Evolutionary conservation across 192 early-diverging fungal genomes (phyloP).

Genomic region (Backusella sp.): DNA sequence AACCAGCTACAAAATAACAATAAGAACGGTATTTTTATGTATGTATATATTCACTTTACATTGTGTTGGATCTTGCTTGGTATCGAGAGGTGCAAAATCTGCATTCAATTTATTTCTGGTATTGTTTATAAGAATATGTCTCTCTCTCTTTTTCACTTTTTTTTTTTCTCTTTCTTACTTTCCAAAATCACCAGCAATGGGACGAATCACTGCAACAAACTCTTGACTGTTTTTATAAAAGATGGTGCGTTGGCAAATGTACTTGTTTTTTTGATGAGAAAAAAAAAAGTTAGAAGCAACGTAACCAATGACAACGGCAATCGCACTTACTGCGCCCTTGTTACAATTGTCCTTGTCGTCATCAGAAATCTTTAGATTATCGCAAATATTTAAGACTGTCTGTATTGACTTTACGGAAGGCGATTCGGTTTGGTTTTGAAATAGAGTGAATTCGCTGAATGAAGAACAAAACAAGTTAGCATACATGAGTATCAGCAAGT

Average conservation of each 20-base stretch:
- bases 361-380: slow-evolving; percentile 8
- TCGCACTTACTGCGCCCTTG: slow-evolving; percentile 23
- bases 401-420: slow-evolving; percentile 10
- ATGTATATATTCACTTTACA: slow-evolving; percentile 4
- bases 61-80: slow-evolving; percentile 22
- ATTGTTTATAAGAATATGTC: not conserved
- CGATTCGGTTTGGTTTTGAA: not conserved
- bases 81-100: slow-evolving; percentile 9
- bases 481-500: not conserved
- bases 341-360: slow-evolving; percentile 18
- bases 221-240: not conserved
- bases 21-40: not conserved
- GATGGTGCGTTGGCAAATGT: not conserved
- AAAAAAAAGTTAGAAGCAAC: not conserved
- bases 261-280: not conserved
- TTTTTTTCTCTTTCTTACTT: not conserved
- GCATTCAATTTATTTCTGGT: slow-evolving; percentile 2
- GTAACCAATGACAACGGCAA: not conserved
- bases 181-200: slow-evolving; percentile 5
- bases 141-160: not conserved
- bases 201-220: not conserved
- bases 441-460: slow-evolving; percentile 10
- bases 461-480: not conserved
- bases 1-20: slow-evolving; percentile 17
- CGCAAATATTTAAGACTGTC: slow-evolving; percentile 26